Evolutionary conservation across 2,329 filamentous ascomycete genomes (phyloP).

Genomic region (Coniochaeta sp.): DNA sequence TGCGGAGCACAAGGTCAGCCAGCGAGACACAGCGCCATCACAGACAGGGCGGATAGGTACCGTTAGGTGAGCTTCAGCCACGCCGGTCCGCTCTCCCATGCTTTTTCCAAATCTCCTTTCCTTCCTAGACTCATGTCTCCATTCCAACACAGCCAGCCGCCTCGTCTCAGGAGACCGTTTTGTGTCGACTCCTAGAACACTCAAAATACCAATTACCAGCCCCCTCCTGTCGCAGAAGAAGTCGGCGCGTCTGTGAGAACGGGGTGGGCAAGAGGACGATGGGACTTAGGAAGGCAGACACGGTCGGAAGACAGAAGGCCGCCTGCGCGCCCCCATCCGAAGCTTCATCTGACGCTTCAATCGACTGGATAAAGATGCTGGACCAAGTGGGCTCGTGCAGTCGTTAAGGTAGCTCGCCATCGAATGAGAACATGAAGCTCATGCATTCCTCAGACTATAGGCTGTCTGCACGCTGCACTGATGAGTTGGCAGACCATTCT

Average conservation of each 20-base stretch:
- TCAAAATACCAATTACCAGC: too few relatives aligned
- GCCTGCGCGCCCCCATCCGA: neutral
- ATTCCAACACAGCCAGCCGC: too few relatives aligned
- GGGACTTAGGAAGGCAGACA: too few relatives aligned
- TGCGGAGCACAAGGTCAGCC: neutral
- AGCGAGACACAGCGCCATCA: neutral
- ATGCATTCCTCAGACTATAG: neutral
- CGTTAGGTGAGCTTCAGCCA: too few relatives aligned
- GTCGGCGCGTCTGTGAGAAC: too few relatives aligned
- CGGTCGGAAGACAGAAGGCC: neutral
- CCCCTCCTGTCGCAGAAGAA: too few relatives aligned
- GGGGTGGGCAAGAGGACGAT: neutral
- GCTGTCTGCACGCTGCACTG: conserved; percentile 2
- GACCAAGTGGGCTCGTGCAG: neutral
- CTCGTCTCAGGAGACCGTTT: too few relatives aligned
- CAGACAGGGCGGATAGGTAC: neutral
- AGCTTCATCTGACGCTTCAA: neutral
- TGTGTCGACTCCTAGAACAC: too few relatives aligned
- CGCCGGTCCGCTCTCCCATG: too few relatives aligned
- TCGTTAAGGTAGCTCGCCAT: neutral
- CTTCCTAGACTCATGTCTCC: too few relatives aligned
- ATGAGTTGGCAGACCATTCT: neutral
- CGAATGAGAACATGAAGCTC: neutral
- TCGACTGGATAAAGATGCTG: neutral
- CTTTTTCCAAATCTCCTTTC: too few relatives aligned